A percentile compares a stretch with the other conserved stretches of the same genome.
phyloP scores from a whole-genome alignment of 2,329 filamentous ascomycete species.

The Beauveria caledonica region DNA sequence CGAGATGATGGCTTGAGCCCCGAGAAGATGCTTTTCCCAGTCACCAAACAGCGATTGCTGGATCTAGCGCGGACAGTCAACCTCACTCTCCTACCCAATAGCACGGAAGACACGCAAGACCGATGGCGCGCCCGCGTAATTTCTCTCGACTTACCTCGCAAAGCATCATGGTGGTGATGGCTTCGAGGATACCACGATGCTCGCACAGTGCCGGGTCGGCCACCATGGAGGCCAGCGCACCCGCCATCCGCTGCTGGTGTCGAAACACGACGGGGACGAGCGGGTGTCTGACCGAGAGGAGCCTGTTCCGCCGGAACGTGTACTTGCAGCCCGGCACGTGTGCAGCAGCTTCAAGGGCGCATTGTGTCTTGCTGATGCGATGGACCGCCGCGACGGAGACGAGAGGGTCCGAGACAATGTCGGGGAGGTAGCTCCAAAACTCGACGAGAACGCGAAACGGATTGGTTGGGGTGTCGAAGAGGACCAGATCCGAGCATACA shows the following conservation, averaged over 20 bases:
- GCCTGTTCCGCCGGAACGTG: neutral
- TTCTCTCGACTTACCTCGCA: neutral
- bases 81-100: neutral
- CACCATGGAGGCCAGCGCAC: constrained; percentile 7
- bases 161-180: constrained; percentile 6
- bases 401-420: constrained; percentile 9
- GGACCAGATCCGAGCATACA: constrained; percentile 12
- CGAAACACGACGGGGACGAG: constrained; percentile 9
- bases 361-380: constrained; percentile 11
- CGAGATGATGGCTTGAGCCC: constrained; percentile 12
- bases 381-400: constrained; percentile 11
- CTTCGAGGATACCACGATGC: constrained; percentile 5
- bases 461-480: constrained; percentile 12
- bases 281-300: constrained; percentile 6
- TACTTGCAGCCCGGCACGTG: neutral
- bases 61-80: constrained; percentile 1
- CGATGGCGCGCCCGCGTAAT: no score
- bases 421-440: constrained; percentile 11
- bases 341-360: neutral
- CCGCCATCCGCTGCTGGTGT: constrained; percentile 8
- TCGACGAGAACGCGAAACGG: constrained; percentile 5
- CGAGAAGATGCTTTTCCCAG: constrained; percentile 12
- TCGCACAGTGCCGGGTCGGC: neutral
- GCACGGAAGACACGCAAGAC: no score
- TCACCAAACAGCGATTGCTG: constrained; percentile 14